phyloP scores from a whole-genome alignment of 441 rosid genomes.

The Erodium texanum region DNA sequence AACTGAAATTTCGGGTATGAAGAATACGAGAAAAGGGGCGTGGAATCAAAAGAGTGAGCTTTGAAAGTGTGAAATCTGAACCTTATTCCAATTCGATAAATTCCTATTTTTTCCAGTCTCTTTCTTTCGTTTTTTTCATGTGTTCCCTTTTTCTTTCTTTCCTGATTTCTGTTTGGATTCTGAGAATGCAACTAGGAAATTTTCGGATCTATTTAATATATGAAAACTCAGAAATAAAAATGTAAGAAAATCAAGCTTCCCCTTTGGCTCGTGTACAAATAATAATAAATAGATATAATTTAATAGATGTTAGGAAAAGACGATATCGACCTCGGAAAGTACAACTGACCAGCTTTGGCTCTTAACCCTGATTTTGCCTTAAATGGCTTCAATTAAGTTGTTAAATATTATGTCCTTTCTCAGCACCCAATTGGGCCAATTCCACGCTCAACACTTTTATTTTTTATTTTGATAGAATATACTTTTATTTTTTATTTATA shows the following conservation, averaged over 20 bases:
- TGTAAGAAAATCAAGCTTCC: background rate
- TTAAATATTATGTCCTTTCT: no score
- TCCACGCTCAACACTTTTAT: no score
- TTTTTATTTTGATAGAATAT: no score
- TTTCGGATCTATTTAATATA: constrained; percentile 41
- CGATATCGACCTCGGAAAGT: constrained; percentile 17
- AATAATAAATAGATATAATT: constrained; percentile 11
- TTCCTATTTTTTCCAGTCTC: constrained; percentile 19
- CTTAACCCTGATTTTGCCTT: constrained; percentile 13
- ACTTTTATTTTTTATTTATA: no score
- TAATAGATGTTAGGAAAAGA: constrained; percentile 12
- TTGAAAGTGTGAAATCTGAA: constrained; percentile 23
- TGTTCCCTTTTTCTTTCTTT: constrained; percentile 18
- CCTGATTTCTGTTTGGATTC: constrained; percentile 16
- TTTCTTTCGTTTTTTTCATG: background rate
- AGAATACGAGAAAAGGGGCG: constrained; percentile 18
- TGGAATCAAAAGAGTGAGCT: constrained; percentile 23
- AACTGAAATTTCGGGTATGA: constrained; percentile 1
- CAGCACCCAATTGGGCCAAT: no score
- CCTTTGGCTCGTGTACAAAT: constrained; percentile 26
- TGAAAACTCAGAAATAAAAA: constrained; percentile 17
- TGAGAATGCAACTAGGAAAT: constrained; percentile 19
- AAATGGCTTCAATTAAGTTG: background rate
- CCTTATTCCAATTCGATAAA: constrained; percentile 28
- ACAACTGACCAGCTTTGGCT: constrained; percentile 16